Evolutionary conservation across 2,329 filamentous ascomycete species (phyloP).

Genomic region (Pyrenochaeta sp.): DNA sequence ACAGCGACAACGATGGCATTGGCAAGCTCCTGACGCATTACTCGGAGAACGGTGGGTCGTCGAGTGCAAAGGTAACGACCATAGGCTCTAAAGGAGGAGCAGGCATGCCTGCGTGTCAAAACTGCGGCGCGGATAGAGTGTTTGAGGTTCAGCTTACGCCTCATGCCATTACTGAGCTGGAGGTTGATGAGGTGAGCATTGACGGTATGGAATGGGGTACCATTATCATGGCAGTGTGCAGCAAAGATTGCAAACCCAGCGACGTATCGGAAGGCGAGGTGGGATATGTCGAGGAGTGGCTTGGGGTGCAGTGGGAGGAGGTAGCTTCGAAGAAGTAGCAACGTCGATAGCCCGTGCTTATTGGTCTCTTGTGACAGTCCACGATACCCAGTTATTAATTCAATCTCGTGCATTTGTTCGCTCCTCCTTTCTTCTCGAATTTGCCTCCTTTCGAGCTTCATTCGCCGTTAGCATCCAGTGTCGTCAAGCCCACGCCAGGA

Average conservation of each 20-base stretch:
- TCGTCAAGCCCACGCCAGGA: not conserved
- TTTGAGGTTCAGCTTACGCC: constrained; percentile 96
- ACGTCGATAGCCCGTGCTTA: not conserved
- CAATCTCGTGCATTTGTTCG: not conserved
- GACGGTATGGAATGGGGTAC: constrained; percentile 99
- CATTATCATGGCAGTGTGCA: constrained; percentile 85
- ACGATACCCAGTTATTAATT: not conserved
- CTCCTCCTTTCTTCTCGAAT: not conserved
- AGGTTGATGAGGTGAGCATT: constrained; percentile 72
- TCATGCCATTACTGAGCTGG: constrained; percentile 87
- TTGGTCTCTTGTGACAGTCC: not conserved
- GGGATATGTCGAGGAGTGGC: constrained; percentile 93
- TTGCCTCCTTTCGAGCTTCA: not conserved
- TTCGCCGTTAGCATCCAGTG: constrained; percentile 5
- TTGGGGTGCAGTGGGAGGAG: constrained; percentile 98
- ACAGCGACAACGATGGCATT: constrained; percentile 78
- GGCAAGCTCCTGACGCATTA: constrained; percentile 67
- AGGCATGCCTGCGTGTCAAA: constrained; percentile 76
- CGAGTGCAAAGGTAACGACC: constrained; percentile 40
- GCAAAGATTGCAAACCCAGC: constrained; percentile 74
- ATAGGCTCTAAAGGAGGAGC: constrained; percentile 30
- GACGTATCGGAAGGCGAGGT: constrained; percentile 68
- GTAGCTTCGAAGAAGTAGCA: constrained; percentile 40
- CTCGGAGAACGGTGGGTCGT: constrained; percentile 35
- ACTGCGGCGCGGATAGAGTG: constrained; percentile 76